phyloP scores from a whole-genome alignment of 257 asterid genomes.

The Prunella vulgaris region DNA sequence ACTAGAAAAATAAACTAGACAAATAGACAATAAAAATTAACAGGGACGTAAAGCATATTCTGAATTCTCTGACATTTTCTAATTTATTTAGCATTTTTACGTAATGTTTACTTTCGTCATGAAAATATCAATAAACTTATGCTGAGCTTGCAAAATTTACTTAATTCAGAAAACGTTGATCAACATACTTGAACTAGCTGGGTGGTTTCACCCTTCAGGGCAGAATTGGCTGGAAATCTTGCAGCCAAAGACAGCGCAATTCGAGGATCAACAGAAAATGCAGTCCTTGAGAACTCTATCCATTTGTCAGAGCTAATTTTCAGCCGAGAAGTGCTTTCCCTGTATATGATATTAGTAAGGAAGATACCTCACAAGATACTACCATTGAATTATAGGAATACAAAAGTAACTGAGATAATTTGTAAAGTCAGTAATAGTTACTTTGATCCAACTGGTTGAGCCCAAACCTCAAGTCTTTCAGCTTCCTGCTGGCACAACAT shows the following conservation, averaged over 20 bases:
- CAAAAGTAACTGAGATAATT: constrained; percentile 9
- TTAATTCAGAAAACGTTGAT: constrained; percentile 19
- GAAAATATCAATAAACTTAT: background rate
- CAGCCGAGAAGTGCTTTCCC: constrained; percentile 66
- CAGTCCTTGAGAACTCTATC: constrained; percentile 79
- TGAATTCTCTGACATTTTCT: background rate
- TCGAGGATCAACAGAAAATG: constrained; percentile 88
- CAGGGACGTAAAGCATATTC: background rate
- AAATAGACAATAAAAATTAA: background rate
- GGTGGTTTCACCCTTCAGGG: constrained; percentile 76
- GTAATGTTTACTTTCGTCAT: background rate
- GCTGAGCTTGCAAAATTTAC: constrained; percentile 21
- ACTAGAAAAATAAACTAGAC: background rate
- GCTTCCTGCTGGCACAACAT: constrained; percentile 96
- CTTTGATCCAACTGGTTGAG: constrained; percentile 91
- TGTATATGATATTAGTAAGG: constrained; percentile 34
- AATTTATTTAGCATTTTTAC: background rate
- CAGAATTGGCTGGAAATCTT: constrained; percentile 83
- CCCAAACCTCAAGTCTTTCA: constrained; percentile 99
- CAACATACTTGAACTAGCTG: constrained; percentile 79
- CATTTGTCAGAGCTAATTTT: constrained; percentile 89
- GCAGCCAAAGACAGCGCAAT: constrained; percentile 83
- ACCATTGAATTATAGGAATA: constrained; percentile 7
- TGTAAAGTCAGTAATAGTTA: constrained; percentile 29
- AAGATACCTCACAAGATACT: constrained; percentile 13